Evolutionary conservation across 495 filamentous ascomycete species (phyloP).

Genomic region (Immersiella caudata): DNA sequence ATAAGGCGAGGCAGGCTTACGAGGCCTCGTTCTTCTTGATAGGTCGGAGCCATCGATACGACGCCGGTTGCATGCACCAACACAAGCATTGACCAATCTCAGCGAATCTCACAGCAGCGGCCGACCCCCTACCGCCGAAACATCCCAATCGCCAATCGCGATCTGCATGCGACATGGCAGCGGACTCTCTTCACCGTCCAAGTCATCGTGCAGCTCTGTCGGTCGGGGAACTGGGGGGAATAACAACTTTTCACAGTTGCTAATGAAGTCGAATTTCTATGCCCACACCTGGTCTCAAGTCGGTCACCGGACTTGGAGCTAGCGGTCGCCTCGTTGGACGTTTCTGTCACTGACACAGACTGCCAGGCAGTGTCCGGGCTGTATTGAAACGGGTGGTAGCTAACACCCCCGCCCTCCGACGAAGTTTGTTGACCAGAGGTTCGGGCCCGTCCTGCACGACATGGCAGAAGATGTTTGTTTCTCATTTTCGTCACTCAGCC

Average conservation of each 20-base stretch:
- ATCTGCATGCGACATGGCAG: constrained; percentile 10
- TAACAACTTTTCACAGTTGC: background rate
- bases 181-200: background rate
- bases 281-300: background rate
- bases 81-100: constrained; percentile 13
- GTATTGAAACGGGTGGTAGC: background rate
- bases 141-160: constrained; percentile 6
- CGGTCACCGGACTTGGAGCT: background rate
- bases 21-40: background rate
- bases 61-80: constrained; percentile 12
- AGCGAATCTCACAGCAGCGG: constrained; percentile 7
- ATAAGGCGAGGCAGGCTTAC: constrained; percentile 4
- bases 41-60: background rate
- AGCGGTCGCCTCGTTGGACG: background rate
- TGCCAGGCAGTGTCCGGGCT: background rate
- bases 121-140: background rate
- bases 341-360: background rate
- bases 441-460: background rate
- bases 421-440: background rate
- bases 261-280: background rate
- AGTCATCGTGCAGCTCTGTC: constrained; percentile 1
- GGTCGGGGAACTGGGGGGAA: background rate
- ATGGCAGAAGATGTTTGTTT: background rate
- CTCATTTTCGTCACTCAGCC: background rate
- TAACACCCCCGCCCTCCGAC: background rate